Conservation (phyloP, 2,329 filamentous ascomycete species). For the Sphaceloma murrayae region DNA sequence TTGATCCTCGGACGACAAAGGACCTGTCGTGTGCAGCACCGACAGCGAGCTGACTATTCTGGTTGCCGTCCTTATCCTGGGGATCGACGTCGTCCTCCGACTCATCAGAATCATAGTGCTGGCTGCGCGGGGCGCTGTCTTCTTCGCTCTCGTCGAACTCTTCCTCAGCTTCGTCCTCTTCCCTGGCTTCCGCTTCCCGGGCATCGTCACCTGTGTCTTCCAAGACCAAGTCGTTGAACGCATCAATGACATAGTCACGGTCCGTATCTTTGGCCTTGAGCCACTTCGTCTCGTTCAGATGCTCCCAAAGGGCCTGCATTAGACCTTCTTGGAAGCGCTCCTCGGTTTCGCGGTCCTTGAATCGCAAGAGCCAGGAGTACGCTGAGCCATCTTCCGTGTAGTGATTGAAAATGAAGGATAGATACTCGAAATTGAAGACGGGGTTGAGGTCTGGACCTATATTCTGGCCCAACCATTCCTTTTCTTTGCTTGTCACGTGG, state of each 20-base stretch:
- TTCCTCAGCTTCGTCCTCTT: constrained; percentile 46
- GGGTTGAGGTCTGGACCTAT: constrained; percentile 89
- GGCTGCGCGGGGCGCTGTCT: constrained; percentile 57
- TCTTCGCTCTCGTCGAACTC: constrained; percentile 54
- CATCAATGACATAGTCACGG: constrained; percentile 86
- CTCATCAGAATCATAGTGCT: constrained; percentile 66
- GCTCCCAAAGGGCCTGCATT: constrained; percentile 95
- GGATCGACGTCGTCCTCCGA: constrained; percentile 68
- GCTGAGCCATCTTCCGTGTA: constrained; percentile 81
- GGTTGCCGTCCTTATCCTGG: constrained; percentile 63
- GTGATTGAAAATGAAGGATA: constrained; percentile 99
- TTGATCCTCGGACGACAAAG: constrained; percentile 91
- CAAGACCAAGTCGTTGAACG: constrained; percentile 90
- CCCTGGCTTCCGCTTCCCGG: constrained; percentile 44
- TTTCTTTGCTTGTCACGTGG: constrained; percentile 65
- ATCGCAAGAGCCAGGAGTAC: constrained; percentile 90
- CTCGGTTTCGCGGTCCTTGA: constrained; percentile 70
- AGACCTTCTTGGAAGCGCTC: constrained; percentile 87
- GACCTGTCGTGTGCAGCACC: constrained; percentile 96
- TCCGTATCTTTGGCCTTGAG: constrained; percentile 84
- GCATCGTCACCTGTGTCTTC: no score
- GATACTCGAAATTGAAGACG: constrained; percentile 96
- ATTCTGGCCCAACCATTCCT: constrained; percentile 77
- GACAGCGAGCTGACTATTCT: constrained; percentile 89
- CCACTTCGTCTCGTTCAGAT: constrained; percentile 91